Conservation (phyloP, 2,329 filamentous ascomycete genomes). For the Chaetothyriales sp. region DNA sequence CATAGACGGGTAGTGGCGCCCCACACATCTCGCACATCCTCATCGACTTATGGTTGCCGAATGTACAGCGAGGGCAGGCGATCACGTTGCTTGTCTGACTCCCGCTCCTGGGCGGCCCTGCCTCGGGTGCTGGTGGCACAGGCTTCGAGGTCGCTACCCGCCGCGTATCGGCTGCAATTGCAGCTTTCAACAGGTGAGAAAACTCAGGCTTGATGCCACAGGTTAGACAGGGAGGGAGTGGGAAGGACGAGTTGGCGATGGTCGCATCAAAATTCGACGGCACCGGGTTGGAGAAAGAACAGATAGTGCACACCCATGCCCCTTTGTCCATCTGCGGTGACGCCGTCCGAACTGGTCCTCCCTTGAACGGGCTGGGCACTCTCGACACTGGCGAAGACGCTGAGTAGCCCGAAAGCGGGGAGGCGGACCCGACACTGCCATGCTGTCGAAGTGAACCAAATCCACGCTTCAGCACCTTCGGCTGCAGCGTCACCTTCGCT, state of each 20-base stretch:
- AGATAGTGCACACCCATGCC: constrained; percentile 93
- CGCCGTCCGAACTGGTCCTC: not conserved
- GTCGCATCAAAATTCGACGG: constrained; percentile 86
- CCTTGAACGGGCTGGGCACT: constrained; percentile 19
- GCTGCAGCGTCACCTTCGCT: constrained; percentile 75
- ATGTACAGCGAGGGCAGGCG: constrained; percentile 75
- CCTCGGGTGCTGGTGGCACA: not conserved
- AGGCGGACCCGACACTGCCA: constrained; percentile 31
- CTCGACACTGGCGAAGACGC: constrained; percentile 21
- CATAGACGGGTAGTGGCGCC: constrained; percentile 40
- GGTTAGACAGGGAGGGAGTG: constrained; percentile 70
- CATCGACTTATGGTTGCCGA: constrained; percentile 79
- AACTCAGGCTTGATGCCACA: constrained; percentile 88
- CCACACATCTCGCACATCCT: constrained; percentile 82
- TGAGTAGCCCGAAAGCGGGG: constrained; percentile 10
- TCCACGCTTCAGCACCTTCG: constrained; percentile 58
- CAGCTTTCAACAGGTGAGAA: constrained; percentile 68
- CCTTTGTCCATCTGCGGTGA: constrained; percentile 31
- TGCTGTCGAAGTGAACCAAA: constrained; percentile 33
- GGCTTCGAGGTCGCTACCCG: constrained; percentile 9
- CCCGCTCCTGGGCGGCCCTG: not conserved
- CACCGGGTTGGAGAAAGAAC: constrained; percentile 83
- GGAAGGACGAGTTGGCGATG: constrained; percentile 62
- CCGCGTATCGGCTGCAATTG: constrained; percentile 56
- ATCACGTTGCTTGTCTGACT: constrained; percentile 13